phyloP scores from a whole-genome alignment of 306 rosid species.

The Fragaria ananassa region DNA sequence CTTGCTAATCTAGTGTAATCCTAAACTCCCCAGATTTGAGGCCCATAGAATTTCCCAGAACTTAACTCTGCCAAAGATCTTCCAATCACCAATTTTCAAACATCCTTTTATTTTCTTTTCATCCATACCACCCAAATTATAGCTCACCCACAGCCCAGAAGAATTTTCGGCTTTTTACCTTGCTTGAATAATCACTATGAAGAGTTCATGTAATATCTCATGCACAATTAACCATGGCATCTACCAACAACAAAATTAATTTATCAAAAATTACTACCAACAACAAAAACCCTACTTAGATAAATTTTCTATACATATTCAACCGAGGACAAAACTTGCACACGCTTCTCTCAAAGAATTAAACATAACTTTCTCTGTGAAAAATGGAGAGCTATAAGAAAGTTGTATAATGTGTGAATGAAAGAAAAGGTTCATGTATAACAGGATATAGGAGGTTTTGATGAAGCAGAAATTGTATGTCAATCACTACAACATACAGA shows the following conservation, averaged over 20 bases:
- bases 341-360: neutral
- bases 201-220: neutral
- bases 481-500: neutral
- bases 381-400: neutral
- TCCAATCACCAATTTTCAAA: neutral
- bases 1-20: neutral
- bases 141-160: neutral
- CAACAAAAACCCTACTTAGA: neutral
- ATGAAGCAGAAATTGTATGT: slow-evolving; percentile 2
- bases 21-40: neutral
- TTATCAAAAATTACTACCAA: neutral
- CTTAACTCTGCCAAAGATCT: neutral
- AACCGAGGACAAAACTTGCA: neutral
- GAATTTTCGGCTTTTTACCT: neutral
- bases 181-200: neutral
- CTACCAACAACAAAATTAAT: neutral
- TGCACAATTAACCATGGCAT: neutral
- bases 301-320: neutral
- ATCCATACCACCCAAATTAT: neutral
- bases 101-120: neutral
- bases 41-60: neutral
- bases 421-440: neutral
- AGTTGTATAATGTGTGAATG: neutral
- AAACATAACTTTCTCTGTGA: neutral
- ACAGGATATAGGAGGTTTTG: neutral